phyloP scores from a whole-genome alignment of 2,329 filamentous ascomycete genomes.

The Paecilomyces niveus region DNA sequence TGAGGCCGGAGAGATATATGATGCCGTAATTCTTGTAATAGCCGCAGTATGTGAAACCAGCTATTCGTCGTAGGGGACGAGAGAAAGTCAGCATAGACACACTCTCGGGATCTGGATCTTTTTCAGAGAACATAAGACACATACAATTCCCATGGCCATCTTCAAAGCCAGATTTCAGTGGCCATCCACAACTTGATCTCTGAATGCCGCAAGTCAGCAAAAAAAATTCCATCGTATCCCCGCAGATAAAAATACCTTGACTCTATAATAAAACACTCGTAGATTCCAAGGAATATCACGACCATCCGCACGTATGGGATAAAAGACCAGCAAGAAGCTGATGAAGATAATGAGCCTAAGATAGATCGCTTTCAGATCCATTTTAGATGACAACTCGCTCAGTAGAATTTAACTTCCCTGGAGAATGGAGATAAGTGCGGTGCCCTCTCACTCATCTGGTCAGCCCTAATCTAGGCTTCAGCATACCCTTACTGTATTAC shows the following conservation, averaged over 20 bases:
- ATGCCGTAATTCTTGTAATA: not conserved
- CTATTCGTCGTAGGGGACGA: not conserved
- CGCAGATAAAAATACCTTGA: constrained; percentile 12
- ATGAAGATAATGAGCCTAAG: not conserved
- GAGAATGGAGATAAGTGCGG: not conserved
- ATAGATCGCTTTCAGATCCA: not conserved
- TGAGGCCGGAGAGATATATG: not conserved
- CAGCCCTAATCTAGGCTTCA: not conserved
- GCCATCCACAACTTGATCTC: not conserved
- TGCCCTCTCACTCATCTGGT: no score
- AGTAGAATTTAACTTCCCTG: not conserved
- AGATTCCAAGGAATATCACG: not conserved
- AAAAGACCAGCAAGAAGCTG: not conserved
- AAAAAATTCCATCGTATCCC: not conserved
- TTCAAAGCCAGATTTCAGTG: not conserved
- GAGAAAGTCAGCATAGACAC: not conserved
- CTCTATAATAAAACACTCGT: not conserved
- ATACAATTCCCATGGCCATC: constrained; percentile 1
- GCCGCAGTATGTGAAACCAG: not conserved
- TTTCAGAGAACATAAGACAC: not conserved
- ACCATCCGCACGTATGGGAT: not conserved
- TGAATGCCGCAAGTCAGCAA: not conserved
- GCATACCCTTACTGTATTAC: not conserved
- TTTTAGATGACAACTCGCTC: not conserved
- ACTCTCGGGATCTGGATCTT: not conserved